Evolutionary conservation across 495 filamentous ascomycete genomes (phyloP).

Genomic region (Xylaria curta): DNA sequence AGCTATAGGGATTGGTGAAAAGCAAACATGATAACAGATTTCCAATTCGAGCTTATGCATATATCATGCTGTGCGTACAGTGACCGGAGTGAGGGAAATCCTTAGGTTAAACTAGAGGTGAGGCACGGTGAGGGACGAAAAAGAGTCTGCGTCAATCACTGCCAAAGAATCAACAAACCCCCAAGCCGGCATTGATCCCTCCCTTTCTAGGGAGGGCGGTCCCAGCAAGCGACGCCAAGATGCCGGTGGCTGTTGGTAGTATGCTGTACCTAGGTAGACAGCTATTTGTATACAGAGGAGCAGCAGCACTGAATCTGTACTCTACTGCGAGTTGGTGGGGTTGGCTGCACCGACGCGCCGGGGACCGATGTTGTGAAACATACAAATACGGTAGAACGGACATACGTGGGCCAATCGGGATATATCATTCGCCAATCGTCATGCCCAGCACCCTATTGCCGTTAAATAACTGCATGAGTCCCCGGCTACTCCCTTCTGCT

Average conservation of each 20-base stretch:
- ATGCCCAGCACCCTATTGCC: not conserved
- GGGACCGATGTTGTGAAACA: not conserved
- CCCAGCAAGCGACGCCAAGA: conserved; percentile 12
- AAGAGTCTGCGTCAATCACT: not conserved
- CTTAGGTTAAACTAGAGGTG: not conserved
- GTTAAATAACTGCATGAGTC: not conserved
- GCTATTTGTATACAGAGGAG: not conserved
- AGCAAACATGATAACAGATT: not conserved
- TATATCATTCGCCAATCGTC: conserved; percentile 9
- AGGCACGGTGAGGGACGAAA: conserved; percentile 4
- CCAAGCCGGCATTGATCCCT: conserved; percentile 2
- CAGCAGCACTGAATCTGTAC: not conserved
- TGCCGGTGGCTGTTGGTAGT: not conserved
- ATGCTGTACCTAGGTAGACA: not conserved
- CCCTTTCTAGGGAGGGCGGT: not conserved
- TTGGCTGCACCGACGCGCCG: not conserved
- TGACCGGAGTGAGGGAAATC: not conserved
- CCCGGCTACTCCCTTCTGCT: not conserved
- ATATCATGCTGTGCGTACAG: not conserved
- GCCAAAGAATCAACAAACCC: not conserved
- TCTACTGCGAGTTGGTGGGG: not conserved
- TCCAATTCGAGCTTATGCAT: not conserved
- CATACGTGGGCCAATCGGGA: conserved; percentile 15
- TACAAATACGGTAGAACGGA: not conserved
- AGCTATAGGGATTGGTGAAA: not conserved